Evolutionary conservation across 441 rosid genomes (phyloP).

Genomic region (Kokia cookei): DNA sequence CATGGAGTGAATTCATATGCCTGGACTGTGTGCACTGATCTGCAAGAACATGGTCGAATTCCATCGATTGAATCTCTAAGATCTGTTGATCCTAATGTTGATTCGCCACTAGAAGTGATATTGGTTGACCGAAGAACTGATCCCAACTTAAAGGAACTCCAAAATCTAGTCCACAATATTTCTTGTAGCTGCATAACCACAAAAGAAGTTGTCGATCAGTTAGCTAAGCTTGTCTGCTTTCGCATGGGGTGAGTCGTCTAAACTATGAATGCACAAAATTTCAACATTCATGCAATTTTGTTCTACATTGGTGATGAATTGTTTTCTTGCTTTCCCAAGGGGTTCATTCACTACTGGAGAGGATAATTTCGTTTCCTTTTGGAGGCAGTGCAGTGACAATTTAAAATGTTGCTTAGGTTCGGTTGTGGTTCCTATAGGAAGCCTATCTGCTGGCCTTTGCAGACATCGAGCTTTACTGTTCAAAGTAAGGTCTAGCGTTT

Average conservation of each 20-base stretch:
- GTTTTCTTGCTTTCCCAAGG: slow-evolving; percentile 40
- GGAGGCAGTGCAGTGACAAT: slow-evolving; percentile 78
- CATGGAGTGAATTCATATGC: slow-evolving; percentile 86
- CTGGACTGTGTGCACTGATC: slow-evolving; percentile 89
- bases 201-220: slow-evolving; percentile 88
- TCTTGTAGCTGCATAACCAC: slow-evolving; percentile 69
- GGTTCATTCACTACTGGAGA: slow-evolving; percentile 63
- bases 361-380: slow-evolving; percentile 55
- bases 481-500: slow-evolving; percentile 56
- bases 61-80: slow-evolving; percentile 83
- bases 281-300: slow-evolving; percentile 7
- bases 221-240: slow-evolving; percentile 87
- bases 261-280: slow-evolving; percentile 10
- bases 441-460: slow-evolving; percentile 88
- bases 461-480: slow-evolving; percentile 94
- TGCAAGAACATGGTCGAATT: slow-evolving; percentile 75
- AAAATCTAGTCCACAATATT: slow-evolving; percentile 63
- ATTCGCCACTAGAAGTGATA: slow-evolving; percentile 71
- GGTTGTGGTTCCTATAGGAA: slow-evolving; percentile 85
- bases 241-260: slow-evolving; percentile 78
- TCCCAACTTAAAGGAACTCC: slow-evolving; percentile 77
- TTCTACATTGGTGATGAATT: slow-evolving; percentile 8
- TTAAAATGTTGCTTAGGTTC: slow-evolving; percentile 78
- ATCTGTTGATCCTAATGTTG: slow-evolving; percentile 59
- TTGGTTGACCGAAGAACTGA: slow-evolving; percentile 73